Conservation (phyloP, 257 asterid species). For the Gardenia jasminoides region DNA sequence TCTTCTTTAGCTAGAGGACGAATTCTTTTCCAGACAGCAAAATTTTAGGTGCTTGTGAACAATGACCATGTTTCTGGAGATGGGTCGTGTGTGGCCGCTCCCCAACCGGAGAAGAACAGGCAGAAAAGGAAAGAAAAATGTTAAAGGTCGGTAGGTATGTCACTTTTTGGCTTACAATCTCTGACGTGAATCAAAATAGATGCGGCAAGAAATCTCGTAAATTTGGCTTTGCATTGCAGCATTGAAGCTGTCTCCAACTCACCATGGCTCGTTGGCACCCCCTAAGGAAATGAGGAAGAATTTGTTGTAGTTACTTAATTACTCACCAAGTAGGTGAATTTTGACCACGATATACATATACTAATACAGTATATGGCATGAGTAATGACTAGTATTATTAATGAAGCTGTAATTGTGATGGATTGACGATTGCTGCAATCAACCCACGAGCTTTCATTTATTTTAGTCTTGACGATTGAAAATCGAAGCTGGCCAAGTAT, state of each 20-base stretch:
- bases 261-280: not conserved
- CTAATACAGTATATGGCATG: too few relatives aligned
- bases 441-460: not conserved
- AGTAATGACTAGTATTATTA: too few relatives aligned
- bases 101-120: too few relatives aligned
- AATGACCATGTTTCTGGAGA: not conserved
- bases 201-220: not conserved
- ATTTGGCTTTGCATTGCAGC: not conserved
- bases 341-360: too few relatives aligned
- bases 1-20: not conserved
- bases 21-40: slow-evolving; percentile 2
- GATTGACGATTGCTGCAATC: too few relatives aligned
- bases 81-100: too few relatives aligned
- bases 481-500: not conserved
- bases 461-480: not conserved
- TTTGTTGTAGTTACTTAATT: too few relatives aligned
- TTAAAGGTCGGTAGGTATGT: too few relatives aligned
- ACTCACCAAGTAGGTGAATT: too few relatives aligned
- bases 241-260: not conserved
- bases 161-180: too few relatives aligned
- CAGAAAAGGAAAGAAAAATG: too few relatives aligned
- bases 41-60: slow-evolving; percentile 13
- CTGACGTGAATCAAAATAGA: not conserved
- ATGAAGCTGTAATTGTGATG: not conserved
- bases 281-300: not conserved